Evolutionary conservation across 2,329 filamentous ascomycete species (phyloP).

Genomic region (Fusarium pilosicola): DNA sequence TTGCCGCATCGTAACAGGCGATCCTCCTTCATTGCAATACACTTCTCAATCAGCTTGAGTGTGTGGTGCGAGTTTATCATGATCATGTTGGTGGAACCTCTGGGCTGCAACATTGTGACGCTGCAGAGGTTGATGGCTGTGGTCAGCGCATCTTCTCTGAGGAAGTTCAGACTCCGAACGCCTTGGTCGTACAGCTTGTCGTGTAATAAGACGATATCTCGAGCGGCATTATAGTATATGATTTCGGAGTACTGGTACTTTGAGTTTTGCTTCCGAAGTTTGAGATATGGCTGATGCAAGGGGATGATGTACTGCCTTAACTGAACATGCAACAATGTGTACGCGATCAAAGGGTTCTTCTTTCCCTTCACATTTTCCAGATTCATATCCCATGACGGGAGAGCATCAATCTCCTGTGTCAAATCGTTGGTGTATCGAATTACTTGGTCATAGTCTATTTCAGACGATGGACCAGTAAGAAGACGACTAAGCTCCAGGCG

Average conservation of each 20-base stretch:
- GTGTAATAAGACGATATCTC: slow-evolving; percentile 70
- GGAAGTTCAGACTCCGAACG: slow-evolving; percentile 67
- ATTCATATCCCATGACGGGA: slow-evolving; percentile 65
- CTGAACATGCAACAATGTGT: slow-evolving; percentile 69
- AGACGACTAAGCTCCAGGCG: slow-evolving; percentile 67
- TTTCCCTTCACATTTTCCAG: slow-evolving; percentile 50
- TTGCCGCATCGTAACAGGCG: slow-evolving; percentile 69
- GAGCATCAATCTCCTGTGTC: slow-evolving; percentile 67
- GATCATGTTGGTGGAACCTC: slow-evolving; percentile 68
- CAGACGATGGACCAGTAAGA: slow-evolving; percentile 63
- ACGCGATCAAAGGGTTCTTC: slow-evolving; percentile 67
- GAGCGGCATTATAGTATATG: slow-evolving; percentile 70
- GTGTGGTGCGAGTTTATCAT: slow-evolving; percentile 71
- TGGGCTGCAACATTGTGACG: slow-evolving; percentile 69
- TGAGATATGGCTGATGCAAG: slow-evolving; percentile 69
- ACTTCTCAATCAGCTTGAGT: slow-evolving; percentile 69
- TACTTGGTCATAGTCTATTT: slow-evolving; percentile 70
- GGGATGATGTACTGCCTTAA: slow-evolving; percentile 71
- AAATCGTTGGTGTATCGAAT: slow-evolving; percentile 70
- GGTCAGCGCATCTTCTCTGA: slow-evolving; percentile 68
- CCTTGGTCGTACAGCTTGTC: slow-evolving; percentile 69
- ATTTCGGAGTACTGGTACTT: slow-evolving; percentile 72
- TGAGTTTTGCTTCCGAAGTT: slow-evolving; percentile 67
- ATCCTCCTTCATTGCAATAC: slow-evolving; percentile 69
- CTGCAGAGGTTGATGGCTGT: slow-evolving; percentile 70